Percentiles rank a stretch among this genome's conserved stretches.
Evolutionary conservation across 208 protist species (phyloP).

Genomic region (Trypanosoma vivax): DNA sequence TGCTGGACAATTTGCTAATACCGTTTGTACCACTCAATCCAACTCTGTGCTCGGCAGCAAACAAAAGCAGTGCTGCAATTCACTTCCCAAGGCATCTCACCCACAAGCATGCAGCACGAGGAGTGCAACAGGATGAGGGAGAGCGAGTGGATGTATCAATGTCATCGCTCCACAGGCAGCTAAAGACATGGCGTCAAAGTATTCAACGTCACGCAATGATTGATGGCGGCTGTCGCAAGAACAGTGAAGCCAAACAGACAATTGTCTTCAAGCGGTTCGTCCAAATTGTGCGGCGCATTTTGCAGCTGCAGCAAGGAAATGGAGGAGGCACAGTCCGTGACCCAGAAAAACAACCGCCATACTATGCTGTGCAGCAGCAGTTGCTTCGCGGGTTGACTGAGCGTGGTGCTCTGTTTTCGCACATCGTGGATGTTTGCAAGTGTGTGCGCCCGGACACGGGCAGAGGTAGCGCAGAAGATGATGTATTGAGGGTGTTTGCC

Average conservation of each 20-base stretch:
- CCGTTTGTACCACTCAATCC: constrained; percentile 13
- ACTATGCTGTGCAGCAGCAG: constrained; percentile 26
- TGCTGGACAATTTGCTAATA: background rate
- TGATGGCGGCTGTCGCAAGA: constrained; percentile 8
- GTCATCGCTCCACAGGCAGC: constrained; percentile 5
- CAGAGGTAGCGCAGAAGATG: background rate
- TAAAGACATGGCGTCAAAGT: constrained; percentile 16
- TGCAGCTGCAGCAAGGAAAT: background rate
- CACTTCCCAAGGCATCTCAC: too few relatives aligned
- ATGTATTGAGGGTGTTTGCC: constrained; percentile 4
- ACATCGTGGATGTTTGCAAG: background rate
- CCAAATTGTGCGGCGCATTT: constrained; percentile 3
- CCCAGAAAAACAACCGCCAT: background rate
- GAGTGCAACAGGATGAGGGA: background rate
- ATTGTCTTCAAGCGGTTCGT: constrained; percentile 14
- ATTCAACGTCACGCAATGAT: constrained; percentile 17
- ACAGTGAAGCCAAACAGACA: constrained; percentile 10
- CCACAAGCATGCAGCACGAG: background rate
- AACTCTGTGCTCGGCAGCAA: constrained; percentile 6
- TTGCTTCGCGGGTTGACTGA: constrained; percentile 50
- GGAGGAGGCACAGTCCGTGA: background rate
- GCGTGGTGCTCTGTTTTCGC: constrained; percentile 32
- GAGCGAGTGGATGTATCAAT: background rate
- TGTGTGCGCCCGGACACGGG: background rate
- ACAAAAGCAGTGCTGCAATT: background rate